Conservation (phyloP, 2,329 filamentous ascomycete species). For the Fusarium irregulare region DNA sequence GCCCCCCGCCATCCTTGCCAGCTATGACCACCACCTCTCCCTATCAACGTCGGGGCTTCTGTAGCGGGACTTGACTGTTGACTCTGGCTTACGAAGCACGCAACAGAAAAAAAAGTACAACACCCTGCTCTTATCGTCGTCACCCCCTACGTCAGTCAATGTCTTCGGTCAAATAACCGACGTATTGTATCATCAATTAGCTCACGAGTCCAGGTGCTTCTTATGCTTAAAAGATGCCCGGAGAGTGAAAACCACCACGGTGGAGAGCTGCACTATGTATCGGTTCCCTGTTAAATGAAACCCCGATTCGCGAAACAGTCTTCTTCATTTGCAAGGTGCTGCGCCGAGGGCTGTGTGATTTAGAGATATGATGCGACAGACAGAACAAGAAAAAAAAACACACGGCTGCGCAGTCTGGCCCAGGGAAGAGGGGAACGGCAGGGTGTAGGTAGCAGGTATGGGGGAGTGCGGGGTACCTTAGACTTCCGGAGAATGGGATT, state of each 20-base stretch:
- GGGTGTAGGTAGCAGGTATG: not conserved
- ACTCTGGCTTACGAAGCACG: not conserved
- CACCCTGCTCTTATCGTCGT: not conserved
- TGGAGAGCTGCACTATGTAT: not conserved
- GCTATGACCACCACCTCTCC: not conserved
- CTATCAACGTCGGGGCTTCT: not conserved
- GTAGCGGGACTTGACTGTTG: not conserved
- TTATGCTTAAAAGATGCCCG: not conserved
- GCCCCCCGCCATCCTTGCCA: not conserved
- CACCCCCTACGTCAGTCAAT: not conserved
- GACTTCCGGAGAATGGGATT: not conserved
- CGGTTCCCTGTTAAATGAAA: not conserved
- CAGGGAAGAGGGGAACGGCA: not conserved
- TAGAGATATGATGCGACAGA: not conserved
- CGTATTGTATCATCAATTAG: not conserved
- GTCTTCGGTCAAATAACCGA: not conserved
- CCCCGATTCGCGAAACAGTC: not conserved
- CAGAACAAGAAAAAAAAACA: not conserved
- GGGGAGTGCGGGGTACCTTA: not conserved
- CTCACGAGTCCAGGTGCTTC: not conserved
- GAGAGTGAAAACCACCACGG: not conserved
- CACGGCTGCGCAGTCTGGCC: too few species aligned
- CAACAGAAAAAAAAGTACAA: not conserved
- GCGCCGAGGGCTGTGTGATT: not conserved
- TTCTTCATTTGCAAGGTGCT: not conserved